A percentile compares a stretch with the other conserved stretches of the same genome.
Evolutionary conservation across 192 early-diverging fungal species (phyloP).

Genomic region (Podila horticola): DNA sequence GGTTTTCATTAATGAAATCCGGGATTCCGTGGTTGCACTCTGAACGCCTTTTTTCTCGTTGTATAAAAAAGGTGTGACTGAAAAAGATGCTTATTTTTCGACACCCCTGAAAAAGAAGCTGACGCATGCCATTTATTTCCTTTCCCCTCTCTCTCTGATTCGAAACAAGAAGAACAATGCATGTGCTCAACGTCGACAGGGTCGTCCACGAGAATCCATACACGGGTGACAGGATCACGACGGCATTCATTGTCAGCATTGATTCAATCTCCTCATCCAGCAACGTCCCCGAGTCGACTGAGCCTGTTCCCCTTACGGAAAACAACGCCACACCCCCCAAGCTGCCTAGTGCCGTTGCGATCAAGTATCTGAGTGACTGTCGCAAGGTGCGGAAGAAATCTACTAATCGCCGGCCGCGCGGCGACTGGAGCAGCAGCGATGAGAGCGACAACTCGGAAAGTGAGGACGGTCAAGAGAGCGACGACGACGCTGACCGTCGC

Average conservation of each 20-base stretch:
- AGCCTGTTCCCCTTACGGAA: neutral
- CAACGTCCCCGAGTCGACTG: neutral
- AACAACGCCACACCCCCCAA: neutral
- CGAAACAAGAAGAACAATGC: constrained; percentile 11
- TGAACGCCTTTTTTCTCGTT: constrained; percentile 14
- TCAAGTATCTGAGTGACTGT: constrained; percentile 41
- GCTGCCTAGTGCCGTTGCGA: constrained; percentile 19
- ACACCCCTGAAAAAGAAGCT: neutral
- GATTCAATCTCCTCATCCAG: constrained; percentile 7
- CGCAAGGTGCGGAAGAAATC: neutral
- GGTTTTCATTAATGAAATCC: no score
- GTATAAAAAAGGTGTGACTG: neutral
- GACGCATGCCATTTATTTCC: neutral
- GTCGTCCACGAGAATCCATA: constrained; percentile 46
- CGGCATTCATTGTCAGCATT: constrained; percentile 19
- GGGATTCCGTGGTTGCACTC: neutral
- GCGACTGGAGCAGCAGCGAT: constrained; percentile 7
- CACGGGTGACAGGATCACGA: constrained; percentile 45
- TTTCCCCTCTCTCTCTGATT: no score
- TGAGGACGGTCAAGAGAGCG: neutral
- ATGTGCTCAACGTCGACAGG: constrained; percentile 20
- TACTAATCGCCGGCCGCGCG: neutral
- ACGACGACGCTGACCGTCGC: neutral
- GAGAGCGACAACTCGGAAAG: constrained; percentile 13
- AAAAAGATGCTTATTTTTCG: neutral